These are phyloP conservation scores for Iodosphaeria phyllophila DNA, from an alignment of 2,329 filamentous ascomycete genomes.

Conservation along the genomic window DNA sequence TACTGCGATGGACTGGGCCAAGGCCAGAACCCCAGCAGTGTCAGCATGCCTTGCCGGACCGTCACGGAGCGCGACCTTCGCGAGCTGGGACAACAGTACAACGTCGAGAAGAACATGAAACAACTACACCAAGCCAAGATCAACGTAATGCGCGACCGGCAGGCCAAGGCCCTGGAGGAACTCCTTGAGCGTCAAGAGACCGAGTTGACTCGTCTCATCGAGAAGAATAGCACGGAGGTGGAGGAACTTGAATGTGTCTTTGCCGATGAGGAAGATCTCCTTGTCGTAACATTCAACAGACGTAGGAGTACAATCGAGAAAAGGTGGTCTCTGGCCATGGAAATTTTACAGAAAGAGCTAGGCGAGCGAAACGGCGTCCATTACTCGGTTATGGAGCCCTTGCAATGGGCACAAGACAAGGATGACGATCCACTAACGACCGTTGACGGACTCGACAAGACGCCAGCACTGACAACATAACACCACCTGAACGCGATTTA, in stretches of 20 bases:
- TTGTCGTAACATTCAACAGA: constrained; percentile 23
- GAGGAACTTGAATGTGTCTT: constrained; percentile 27
- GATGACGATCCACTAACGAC: too few relatives aligned
- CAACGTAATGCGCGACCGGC: constrained; percentile 45
- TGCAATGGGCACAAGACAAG: constrained; percentile 21
- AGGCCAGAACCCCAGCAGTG: constrained; percentile 14
- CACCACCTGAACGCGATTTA: too few relatives aligned
- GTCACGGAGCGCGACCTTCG: constrained; percentile 41
- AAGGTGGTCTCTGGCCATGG: constrained; percentile 32
- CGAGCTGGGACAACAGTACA: constrained; percentile 42
- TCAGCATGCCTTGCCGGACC: constrained; percentile 26
- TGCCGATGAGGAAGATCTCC: constrained; percentile 27
- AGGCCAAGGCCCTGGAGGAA: constrained; percentile 41
- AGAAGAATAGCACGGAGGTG: constrained; percentile 26
- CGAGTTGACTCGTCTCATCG: constrained; percentile 27
- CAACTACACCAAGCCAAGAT: constrained; percentile 40
- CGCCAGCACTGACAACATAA: too few relatives aligned
- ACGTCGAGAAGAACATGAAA: constrained; percentile 37
- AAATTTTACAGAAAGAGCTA: constrained; percentile 33
- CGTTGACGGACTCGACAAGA: too few relatives aligned
- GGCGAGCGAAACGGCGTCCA: constrained; percentile 22
- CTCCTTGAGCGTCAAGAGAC: constrained; percentile 32
- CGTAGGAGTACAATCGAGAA: constrained; percentile 24
- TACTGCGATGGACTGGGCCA: constrained; percentile 38
- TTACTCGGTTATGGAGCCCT: constrained; percentile 20